Evolutionary conservation across 163 green algal species (phyloP).

Genomic region (Coccomyxa subellipsoidea): DNA sequence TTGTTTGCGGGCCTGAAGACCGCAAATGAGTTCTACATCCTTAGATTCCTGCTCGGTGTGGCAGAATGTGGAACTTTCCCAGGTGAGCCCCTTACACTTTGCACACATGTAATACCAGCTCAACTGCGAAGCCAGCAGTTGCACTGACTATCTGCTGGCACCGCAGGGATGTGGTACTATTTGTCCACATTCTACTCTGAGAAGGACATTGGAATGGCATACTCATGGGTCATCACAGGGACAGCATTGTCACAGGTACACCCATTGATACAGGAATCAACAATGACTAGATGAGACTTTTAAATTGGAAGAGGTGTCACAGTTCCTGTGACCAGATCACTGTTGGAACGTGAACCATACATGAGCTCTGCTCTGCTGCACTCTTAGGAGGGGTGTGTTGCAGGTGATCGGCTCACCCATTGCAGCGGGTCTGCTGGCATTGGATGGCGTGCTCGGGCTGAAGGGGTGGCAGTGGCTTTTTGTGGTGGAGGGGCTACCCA

Average conservation of each 20-base stretch:
- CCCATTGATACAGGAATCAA: no score
- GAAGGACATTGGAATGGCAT: constrained; percentile 24
- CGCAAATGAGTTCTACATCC: constrained; percentile 25
- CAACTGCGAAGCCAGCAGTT: no score
- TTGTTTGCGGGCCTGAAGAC: constrained; percentile 31
- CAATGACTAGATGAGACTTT: no score
- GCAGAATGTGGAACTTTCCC: constrained; percentile 57
- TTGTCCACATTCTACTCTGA: constrained; percentile 28
- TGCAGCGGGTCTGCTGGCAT: constrained; percentile 31
- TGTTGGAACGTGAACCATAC: no score
- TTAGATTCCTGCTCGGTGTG: constrained; percentile 53
- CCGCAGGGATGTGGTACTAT: constrained; percentile 24
- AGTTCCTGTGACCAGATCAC: no score
- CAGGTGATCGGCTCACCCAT: constrained; percentile 41
- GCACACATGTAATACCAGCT: neutral
- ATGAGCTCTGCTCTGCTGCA: neutral
- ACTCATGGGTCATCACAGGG: constrained; percentile 21
- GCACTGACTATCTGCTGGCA: no score
- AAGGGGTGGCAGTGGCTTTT: constrained; percentile 58
- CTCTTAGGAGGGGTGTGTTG: neutral
- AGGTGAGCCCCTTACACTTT: constrained; percentile 17
- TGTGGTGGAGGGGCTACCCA: constrained; percentile 31
- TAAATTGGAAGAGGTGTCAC: no score
- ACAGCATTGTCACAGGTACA: constrained; percentile 36
- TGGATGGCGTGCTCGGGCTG: constrained; percentile 43